These are phyloP conservation scores for Dactylella cylindrospora DNA, from an alignment of 2,329 filamentous ascomycete genomes.

Conservation along the genomic window DNA sequence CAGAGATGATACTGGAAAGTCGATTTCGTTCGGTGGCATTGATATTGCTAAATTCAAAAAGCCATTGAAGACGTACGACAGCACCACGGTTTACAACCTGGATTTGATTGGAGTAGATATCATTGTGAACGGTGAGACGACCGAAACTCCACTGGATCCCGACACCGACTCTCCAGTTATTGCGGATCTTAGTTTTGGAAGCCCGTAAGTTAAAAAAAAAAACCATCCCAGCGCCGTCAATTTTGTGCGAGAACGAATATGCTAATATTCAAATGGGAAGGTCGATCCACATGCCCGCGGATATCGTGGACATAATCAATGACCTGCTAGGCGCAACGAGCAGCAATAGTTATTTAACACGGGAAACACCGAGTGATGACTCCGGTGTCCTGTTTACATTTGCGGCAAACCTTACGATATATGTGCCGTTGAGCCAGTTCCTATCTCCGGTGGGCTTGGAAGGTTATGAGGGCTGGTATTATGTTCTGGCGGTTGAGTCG, in stretches of 20 bases:
- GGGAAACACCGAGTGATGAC: neutral
- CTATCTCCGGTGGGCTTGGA: neutral
- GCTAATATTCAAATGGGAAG: too few relatives aligned
- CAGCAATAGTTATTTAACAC: conserved; percentile 5
- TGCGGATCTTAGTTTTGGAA: conserved; percentile 4
- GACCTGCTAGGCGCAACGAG: conserved; percentile 1
- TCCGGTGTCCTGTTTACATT: conserved; percentile 11
- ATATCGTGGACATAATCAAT: conserved; percentile 3
- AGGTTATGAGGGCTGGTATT: conserved; percentile 1
- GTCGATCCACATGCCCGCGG: conserved; percentile 9
- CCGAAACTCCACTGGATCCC: conserved; percentile 1
- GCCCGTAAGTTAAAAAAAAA: too few relatives aligned
- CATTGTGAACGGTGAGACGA: neutral
- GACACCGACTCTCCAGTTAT: neutral
- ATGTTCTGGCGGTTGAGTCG: neutral
- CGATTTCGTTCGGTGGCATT: conserved; percentile 25
- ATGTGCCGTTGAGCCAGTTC: conserved; percentile 14
- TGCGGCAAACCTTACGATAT: conserved; percentile 6
- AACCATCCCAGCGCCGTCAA: too few relatives aligned
- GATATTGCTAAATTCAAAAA: conserved; percentile 14
- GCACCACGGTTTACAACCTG: neutral
- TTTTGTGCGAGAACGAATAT: too few relatives aligned
- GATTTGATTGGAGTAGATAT: conserved; percentile 3
- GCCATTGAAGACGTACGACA: conserved; percentile 11
- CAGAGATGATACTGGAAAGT: conserved; percentile 14